Evolutionary conservation across 2,329 filamentous ascomycete genomes (phyloP), one percentile per base, ranked within the genome.

Genomic region (Neofusicoccum sp.): DNA sequence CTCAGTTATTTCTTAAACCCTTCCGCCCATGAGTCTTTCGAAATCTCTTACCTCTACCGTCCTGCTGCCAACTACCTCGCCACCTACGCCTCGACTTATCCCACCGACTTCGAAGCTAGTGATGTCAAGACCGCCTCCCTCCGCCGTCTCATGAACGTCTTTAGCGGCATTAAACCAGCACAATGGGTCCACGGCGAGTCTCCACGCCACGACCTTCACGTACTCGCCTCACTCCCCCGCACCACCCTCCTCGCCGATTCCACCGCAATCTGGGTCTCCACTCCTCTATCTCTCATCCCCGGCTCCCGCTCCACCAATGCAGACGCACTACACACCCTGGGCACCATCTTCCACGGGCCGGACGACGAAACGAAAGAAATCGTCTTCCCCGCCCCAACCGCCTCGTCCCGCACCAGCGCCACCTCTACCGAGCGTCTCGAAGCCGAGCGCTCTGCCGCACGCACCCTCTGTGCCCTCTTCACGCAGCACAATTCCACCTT

Each of bases 161-260:
- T 81, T 12, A 68, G 74, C n/a, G 77, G 79, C 20, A 75, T 86
- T 8, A 70, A 76, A 14, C 70, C 74, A 41, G 78, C 80, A 30
- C 77, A 78, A 62, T 83, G 80, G 81, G 82, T 82, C 6, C 81
- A 82, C 61, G 76, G 76, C 1, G 79, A 81, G 31, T 78, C 78
- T n/a, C 83, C 83, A 8, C 79, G 79, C 16, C 79, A 82, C 57
- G 82, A 86, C 63, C 75, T 86, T 6, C 79, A 79, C 63, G 75
- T 87, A n/a, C 72, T 86, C n/a, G 78, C 81, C 5, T 82, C 80
- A 9, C 75, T 87, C 40, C 84, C 84, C 24, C 79, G 84, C 9
- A 76, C 79, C 11, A 71, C 81, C 34, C 74, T 87, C 0, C 77
- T 71, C 14, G 63, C 65, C 5, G 73, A 71, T 70, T 67, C 70